Conservation (phyloP, 2,329 filamentous ascomycete species). For the Aspergillus aculeatinus region DNA sequence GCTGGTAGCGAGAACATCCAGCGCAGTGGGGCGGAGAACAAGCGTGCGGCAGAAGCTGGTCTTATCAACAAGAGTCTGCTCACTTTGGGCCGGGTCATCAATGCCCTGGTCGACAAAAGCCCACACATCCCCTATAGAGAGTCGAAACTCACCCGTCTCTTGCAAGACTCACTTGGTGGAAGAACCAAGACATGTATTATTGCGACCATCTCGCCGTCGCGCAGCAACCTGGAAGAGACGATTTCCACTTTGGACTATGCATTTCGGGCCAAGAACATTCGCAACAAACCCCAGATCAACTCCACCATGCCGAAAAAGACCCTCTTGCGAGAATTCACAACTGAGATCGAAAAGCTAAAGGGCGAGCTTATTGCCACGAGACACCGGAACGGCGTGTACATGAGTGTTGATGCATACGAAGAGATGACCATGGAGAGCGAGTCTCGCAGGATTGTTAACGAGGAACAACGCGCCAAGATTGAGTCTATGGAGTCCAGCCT, state of each 20-base stretch:
- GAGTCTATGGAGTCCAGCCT: constrained; percentile 88
- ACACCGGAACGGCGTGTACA: constrained; percentile 91
- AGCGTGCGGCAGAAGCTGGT: constrained; percentile 90
- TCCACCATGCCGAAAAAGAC: constrained; percentile 92
- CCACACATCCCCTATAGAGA: constrained; percentile 90
- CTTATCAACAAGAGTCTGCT: constrained; percentile 97
- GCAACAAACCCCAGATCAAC: constrained; percentile 95
- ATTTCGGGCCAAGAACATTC: constrained; percentile 96
- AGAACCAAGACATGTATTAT: constrained; percentile 98
- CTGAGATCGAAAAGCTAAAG: constrained; percentile 92
- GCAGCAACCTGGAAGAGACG: constrained; percentile 94
- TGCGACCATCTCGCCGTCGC: constrained; percentile 89
- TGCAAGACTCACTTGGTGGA: constrained; percentile 95
- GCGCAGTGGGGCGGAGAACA: constrained; percentile 95
- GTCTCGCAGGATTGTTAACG: constrained; percentile 82
- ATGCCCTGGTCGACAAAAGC: constrained; percentile 86
- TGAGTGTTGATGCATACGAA: constrained; percentile 85
- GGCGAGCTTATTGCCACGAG: constrained; percentile 89
- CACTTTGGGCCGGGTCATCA: constrained; percentile 94
- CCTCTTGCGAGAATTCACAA: constrained; percentile 81
- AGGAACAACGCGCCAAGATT: constrained; percentile 89
- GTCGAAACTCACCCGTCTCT: constrained; percentile 88
- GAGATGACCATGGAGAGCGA: constrained; percentile 91
- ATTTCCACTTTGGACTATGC: constrained; percentile 98
- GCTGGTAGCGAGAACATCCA: constrained; percentile 98